Conservation (phyloP, 2,329 filamentous ascomycete species). For the Penicillium sp. region DNA sequence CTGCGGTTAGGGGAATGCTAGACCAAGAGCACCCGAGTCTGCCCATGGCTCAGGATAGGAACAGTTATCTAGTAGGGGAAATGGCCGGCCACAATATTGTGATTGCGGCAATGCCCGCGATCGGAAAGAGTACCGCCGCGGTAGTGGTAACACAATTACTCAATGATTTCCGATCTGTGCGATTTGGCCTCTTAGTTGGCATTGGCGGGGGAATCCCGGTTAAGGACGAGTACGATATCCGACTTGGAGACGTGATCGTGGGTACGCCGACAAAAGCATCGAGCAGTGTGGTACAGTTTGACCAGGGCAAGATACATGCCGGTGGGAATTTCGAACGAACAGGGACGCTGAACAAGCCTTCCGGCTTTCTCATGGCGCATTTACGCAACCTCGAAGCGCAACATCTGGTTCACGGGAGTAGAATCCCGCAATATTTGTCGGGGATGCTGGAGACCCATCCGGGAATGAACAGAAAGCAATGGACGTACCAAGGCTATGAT, state of each 20-base stretch:
- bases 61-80: too few species aligned
- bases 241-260: slow-evolving; percentile 7
- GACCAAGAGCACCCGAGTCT: too few species aligned
- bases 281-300: background rate
- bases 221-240: background rate
- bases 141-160: slow-evolving; percentile 14
- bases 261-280: background rate
- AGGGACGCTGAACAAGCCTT: background rate
- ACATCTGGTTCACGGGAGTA: too few species aligned
- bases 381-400: too few species aligned
- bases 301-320: background rate
- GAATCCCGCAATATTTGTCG: too few species aligned
- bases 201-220: slow-evolving; percentile 11
- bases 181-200: slow-evolving; percentile 13
- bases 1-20: too few species aligned
- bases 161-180: slow-evolving; percentile 6
- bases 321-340: background rate
- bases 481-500: too few species aligned
- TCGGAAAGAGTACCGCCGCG: slow-evolving; percentile 15
- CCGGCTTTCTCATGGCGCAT: background rate
- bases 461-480: too few species aligned
- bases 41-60: too few species aligned
- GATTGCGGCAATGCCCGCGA: slow-evolving; percentile 6
- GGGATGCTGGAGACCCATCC: too few species aligned
- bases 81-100: slow-evolving; percentile 12